Evolutionary conservation across 169 alveolate genomes (phyloP).

Genomic region (Plasmodium cynomolgi): DNA sequence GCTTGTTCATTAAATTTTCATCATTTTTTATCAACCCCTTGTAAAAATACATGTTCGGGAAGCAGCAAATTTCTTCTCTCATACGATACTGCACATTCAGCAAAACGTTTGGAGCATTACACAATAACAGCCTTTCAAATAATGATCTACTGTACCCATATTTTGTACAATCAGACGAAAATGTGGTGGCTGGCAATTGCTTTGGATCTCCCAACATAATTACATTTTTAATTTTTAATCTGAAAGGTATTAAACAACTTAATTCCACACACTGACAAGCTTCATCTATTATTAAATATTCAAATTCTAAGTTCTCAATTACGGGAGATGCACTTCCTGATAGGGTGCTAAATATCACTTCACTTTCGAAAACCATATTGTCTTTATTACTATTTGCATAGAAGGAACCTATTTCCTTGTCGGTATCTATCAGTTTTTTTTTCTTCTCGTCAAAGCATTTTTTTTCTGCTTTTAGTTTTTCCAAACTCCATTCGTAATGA

Average conservation of each 20-base stretch:
- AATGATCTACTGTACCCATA: constrained; percentile 89
- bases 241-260: constrained; percentile 80
- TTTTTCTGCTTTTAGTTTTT: constrained; percentile 46
- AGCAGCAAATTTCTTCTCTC: constrained; percentile 96
- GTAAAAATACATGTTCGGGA: constrained; percentile 94
- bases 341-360: constrained; percentile 91
- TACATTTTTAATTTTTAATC: constrained; percentile 87
- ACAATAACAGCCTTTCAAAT: constrained; percentile 92
- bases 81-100: constrained; percentile 96
- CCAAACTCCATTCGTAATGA: constrained; percentile 72
- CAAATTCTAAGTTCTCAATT: constrained; percentile 86
- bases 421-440: constrained; percentile 34
- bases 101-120: constrained; percentile 88
- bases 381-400: constrained; percentile 75
- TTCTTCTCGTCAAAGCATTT: constrained; percentile 38
- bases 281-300: constrained; percentile 97
- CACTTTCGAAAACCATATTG: constrained; percentile 87
- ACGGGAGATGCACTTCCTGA: constrained; percentile 94
- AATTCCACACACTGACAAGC: constrained; percentile 96
- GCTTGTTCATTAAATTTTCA: constrained; percentile 77
- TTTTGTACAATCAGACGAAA: constrained; percentile 88
- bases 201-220: constrained; percentile 99
- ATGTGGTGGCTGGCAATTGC: constrained; percentile 98
- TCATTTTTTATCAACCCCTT: constrained; percentile 83
- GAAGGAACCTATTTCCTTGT: constrained; percentile 61